Evolutionary conservation across 441 rosid genomes (phyloP).

Genomic region (Metrosideros polymorpha): DNA sequence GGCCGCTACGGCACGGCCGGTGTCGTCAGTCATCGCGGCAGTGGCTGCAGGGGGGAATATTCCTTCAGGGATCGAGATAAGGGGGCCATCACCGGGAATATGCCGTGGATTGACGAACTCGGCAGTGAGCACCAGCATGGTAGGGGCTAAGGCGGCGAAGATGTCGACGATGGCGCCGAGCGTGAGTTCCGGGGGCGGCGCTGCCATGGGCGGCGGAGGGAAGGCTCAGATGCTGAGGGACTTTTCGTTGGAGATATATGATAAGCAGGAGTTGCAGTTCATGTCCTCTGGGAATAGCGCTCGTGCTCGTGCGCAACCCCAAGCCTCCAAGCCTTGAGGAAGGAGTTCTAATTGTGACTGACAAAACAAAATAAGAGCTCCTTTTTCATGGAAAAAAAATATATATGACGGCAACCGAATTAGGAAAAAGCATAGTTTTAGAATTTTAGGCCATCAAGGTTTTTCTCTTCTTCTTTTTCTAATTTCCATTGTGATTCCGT

Average conservation of each 20-base stretch:
- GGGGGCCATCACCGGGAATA: not conserved
- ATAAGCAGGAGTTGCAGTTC: slow-evolving; percentile 35
- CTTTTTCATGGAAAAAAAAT: too few species aligned
- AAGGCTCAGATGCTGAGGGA: slow-evolving; percentile 38
- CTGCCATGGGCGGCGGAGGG: slow-evolving; percentile 1
- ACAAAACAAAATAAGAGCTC: not conserved
- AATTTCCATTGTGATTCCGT: not conserved
- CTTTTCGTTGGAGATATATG: slow-evolving; percentile 41
- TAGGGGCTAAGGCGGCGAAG: slow-evolving; percentile 27
- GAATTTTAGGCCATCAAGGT: not conserved
- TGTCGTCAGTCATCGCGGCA: slow-evolving; percentile 17
- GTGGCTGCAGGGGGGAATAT: not conserved
- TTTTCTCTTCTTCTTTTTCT: not conserved
- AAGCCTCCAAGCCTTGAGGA: not conserved
- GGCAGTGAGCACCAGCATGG: slow-evolving; percentile 18
- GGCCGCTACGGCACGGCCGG: slow-evolving; percentile 16
- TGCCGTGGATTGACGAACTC: slow-evolving; percentile 3
- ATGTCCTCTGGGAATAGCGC: slow-evolving; percentile 16
- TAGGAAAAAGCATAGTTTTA: not conserved
- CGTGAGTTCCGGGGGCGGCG: slow-evolving; percentile 14
- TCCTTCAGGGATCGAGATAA: not conserved
- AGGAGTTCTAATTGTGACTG: not conserved
- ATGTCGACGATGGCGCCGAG: slow-evolving; percentile 42
- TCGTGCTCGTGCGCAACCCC: not conserved
- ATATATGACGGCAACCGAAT: not conserved